Base-by-base conservation (phyloP, 495 filamentous ascomycete genomes). In the Hypoxylon perforatum region DNA sequence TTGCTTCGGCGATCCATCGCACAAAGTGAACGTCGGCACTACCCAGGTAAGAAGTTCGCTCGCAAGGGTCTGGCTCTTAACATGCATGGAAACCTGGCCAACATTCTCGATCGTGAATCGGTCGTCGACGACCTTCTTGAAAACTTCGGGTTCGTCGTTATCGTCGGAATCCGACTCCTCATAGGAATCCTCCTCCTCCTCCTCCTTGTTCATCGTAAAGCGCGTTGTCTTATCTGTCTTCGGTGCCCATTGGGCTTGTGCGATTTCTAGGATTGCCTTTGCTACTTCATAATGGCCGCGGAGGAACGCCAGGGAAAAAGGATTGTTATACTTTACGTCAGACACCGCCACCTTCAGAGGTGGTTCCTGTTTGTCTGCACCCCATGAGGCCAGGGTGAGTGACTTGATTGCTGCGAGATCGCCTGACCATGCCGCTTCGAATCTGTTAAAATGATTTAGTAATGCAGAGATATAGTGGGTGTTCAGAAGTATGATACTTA, bases 31-130 rank as follows among this genome's bases (percentile, higher is more conserved):
- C 25, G 58, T 69, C 12, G 65, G 66, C 1, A 47, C 35, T 7
- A 0, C 0, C 77, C 76, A 79, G 6, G 57, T 30, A 6, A 91
- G 65, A 36, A 87, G 66, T 0, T 63, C 49, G 4, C 82, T 57
- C 12, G 91, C 87, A 21, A 78, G 78, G 4, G 82, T 74, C 10
- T 78, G 69, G 54, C 87, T 88, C 66, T 90, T 86, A 18, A 91
- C 87, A 45, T 88, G 74, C 41, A 81, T 86, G 2, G 82, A 82
- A 1, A 87, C 79, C 64, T 89, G 82, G 1, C 89, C 90, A 35
- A 93, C 76, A 63, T 91, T 86, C 3, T 93, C 90, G 56, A 91
- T 81, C 0, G 90, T 94, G 71, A 88, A 92, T 15, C 82, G 75
- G 12, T 85, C 83, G 55, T 88, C 82, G 23, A 91, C 70, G n/a